Percentiles rank a stretch among this genome's conserved stretches.
Conservation (phyloP, 2,329 filamentous ascomycete species). For the Sphaerostilbella broomeana region DNA sequence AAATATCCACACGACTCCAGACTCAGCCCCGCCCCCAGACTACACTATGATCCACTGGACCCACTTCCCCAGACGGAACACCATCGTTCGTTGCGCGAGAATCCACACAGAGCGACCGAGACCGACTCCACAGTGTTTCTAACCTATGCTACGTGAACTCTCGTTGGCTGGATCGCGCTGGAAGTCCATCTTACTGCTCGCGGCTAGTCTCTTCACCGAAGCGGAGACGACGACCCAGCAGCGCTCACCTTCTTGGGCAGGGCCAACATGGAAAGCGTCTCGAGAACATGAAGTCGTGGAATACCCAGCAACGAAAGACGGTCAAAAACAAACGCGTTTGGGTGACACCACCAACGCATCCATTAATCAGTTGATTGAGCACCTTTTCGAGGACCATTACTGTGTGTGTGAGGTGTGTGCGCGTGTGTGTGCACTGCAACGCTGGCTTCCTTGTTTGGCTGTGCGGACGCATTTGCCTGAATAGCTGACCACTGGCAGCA, state of each 20-base stretch:
- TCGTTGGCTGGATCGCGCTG: background rate
- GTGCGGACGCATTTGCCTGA: conserved; percentile 1
- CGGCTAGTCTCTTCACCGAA: conserved; percentile 2
- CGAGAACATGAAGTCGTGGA: background rate
- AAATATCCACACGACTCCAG: background rate
- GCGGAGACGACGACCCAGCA: conserved; percentile 1
- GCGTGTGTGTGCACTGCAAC: no score
- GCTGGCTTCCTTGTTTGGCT: background rate
- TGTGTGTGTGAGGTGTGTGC: no score
- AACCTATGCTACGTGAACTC: no score
- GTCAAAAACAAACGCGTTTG: background rate
- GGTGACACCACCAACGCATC: background rate
- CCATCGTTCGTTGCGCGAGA: conserved; percentile 4
- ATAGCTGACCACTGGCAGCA: background rate
- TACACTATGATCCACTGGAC: conserved; percentile 5
- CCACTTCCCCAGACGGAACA: conserved; percentile 16
- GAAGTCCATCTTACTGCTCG: background rate
- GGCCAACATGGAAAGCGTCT: background rate
- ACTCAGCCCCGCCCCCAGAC: conserved; percentile 12
- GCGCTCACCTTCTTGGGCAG: background rate
- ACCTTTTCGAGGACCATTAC: no score
- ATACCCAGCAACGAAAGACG: background rate
- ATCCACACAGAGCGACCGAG: conserved; percentile 3
- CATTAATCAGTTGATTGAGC: background rate
- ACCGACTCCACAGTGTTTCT: background rate